Base-by-base conservation (phyloP, 495 filamentous ascomycete species). In the Glonium stellatum region DNA sequence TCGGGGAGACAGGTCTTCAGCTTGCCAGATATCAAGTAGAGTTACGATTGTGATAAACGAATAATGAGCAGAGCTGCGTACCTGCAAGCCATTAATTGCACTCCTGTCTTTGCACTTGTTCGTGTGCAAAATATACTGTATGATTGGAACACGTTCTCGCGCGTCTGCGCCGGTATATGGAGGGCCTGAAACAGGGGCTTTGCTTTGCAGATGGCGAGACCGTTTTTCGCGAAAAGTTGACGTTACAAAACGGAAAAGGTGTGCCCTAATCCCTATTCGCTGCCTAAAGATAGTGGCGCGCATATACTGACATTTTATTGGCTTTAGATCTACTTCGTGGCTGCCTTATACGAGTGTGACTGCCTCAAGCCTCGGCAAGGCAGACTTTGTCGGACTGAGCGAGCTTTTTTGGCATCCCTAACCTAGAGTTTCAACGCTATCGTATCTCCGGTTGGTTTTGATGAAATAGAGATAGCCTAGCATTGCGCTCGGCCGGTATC, bases 81-180 rank as follows among this genome's bases (percentile, higher is more conserved):
- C 18, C 39, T 44, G 13, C 12, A 18, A 44, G 18, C 39, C 13
- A 11, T 44, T 15, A 39, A 8, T 15, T 39, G 36, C 36, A 39
- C 36, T 39, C 36, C 18, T 15, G 10, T 11, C 39, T 18, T 18
- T 44, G 39, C 39, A 18, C 36, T 44, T 1, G 4, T 18, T 44
- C 13, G 18, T 44, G 4, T 15, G 39, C 13, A 44, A 44, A 2
- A 44, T 18, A 11, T 15, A 13, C 34, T 21, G 21, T 57, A 46
- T 61, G 44, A 61, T 61, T 55, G 42, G 52, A 54, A 62, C 60
- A 62, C 55, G 60, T 44, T 53, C 47, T 47, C 18, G 46, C 41
- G 41, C 27, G 10, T 19, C 37, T n/a, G 54, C 37, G 22, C 18
- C 18, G 4, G 4, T 44, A 15, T 44, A 13, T 44, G 18, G 39